Evolutionary conservation across 2,329 filamentous ascomycete species (phyloP), one percentile per base, ranked within the genome.

Genomic region (Diaporthe amygdali): DNA sequence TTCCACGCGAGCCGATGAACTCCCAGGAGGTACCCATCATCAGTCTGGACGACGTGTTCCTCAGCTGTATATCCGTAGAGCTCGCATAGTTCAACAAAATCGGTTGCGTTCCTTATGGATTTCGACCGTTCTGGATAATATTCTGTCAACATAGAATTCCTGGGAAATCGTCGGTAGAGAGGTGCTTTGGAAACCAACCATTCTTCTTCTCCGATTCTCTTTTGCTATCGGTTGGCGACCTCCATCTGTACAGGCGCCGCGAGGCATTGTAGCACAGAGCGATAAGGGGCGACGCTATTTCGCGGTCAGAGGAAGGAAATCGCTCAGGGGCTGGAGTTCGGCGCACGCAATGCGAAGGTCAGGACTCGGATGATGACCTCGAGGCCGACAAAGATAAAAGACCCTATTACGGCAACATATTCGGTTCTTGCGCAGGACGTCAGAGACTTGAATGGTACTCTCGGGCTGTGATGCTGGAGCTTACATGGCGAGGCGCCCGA

Each of bases 21-120:
- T 10, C 96, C 96, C 20, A 99, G 89, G 54, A 99, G 86, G 79
- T 97, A 99, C 20, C 96, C 96, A 84, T 99, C 96, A 73, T 91
- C 91, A 2, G 96, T 99, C 82, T 97, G 95, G 14, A 97, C 93
- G 63, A 99, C 92, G 80, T 99, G 96, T 82, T 99, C 96, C 81
- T 99, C 96, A 7, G 96, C 94, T 76, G 94, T 93, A 82, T 98
- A 98, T 56, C 95, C 96, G 81, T 92, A 97, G 15, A 97, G 84
- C 47, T 91, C 92, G 82, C 96, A 98, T n/a, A 99, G 89, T 78
- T 98, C 96, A 55, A 94, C 91, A 80, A 99, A 98, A 79, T 98
- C 96, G 72, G 93, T 90, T 5, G 96, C 94, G 78, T 96, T 92
- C 69, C 94, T 92, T 71, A 99, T 91, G 10, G 91, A 90, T n/a